Percentiles rank a stretch among this genome's conserved stretches.
Evolutionary conservation across 1,284 basidiomycete genomes (phyloP).

Genomic region (Irpex sp.): DNA sequence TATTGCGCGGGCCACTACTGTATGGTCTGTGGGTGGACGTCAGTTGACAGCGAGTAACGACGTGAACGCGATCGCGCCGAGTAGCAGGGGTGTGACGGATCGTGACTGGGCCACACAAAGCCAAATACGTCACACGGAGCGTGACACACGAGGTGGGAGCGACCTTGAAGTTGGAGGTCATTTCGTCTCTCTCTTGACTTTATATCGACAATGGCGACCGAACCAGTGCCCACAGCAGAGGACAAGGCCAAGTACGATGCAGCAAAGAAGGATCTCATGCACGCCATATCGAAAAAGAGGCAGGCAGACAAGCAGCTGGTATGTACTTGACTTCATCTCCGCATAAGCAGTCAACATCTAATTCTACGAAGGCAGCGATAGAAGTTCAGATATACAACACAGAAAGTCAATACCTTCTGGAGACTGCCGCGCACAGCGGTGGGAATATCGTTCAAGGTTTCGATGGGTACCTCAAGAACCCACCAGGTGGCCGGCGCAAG

Average conservation of each 20-base stretch:
- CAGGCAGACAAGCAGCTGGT: conserved; percentile 69
- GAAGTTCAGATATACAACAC: conserved; percentile 72
- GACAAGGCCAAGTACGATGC: conserved; percentile 64
- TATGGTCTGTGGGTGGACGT: too few species aligned
- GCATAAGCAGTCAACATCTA: background rate
- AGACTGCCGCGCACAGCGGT: conserved; percentile 61
- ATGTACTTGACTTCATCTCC: conserved; percentile 20
- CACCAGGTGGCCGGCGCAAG: conserved; percentile 56
- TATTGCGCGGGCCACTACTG: too few species aligned
- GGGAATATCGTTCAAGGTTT: conserved; percentile 83
- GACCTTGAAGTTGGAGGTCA: background rate
- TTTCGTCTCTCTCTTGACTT: background rate
- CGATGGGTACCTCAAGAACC: conserved; percentile 77
- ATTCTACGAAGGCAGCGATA: conserved; percentile 48
- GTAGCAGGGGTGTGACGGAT: too few species aligned
- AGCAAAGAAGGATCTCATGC: conserved; percentile 64
- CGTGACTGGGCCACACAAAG: background rate
- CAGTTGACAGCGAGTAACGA: too few species aligned
- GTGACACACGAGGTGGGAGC: background rate
- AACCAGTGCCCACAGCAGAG: conserved; percentile 38
- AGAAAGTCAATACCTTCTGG: conserved; percentile 66
- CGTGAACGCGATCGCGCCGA: too few species aligned
- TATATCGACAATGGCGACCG: conserved; percentile 19
- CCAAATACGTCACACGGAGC: background rate
- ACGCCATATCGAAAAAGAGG: conserved; percentile 66